Base-by-base conservation (phyloP, 495 filamentous ascomycete genomes). In the Evernia prunastri region DNA sequence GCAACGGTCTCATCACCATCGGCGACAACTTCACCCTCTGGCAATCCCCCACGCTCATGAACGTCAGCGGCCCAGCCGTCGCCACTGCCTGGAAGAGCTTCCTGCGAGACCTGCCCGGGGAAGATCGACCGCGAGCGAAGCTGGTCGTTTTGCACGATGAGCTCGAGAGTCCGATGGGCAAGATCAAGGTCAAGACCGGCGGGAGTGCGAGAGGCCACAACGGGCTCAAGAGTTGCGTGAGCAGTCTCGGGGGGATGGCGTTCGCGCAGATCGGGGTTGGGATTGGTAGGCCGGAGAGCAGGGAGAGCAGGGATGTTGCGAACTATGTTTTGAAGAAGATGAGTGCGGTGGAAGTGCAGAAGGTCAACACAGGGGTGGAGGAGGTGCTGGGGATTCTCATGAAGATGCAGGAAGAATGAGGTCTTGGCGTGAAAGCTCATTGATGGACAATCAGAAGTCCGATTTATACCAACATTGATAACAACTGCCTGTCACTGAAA, bases 111-210 rank as follows among this genome's bases (percentile, higher is more conserved):
- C 68, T 82, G 0, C 72, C 72, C 63, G 27, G 60, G 56, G 23
- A 74, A 72, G 40, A 66, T 1, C 66, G 69, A 25, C 62, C 71
- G 66, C 59, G 64, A 17, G 76, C 79, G 31, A 78, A 78, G 0
- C 75, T 96, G 20, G 83, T 95, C 4, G 75, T 96, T 3, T 76
- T 96, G 35, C 90, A 96, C 74, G 91, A 96, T 69, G 91, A 96
- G 70, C 74, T 96, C 12, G 91, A 96, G 71, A 79, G 80, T 53
- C 75, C 79, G 31, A 67, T 90, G 15, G 90, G 90, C 1, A 82
- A 80, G 43, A 77, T 95, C 8, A 87, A 78, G 47, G 75, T 89
- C 45, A 84, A 73, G 67, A 78, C 72, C 56, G 83, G 80, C 3
- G 82, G 82, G 29, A 86, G 73, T 71, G 73, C 78, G 42, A 79